These are phyloP conservation scores for Russula earlei DNA, from an alignment of 768 basidiomycete genomes.

Conservation along the genomic window DNA sequence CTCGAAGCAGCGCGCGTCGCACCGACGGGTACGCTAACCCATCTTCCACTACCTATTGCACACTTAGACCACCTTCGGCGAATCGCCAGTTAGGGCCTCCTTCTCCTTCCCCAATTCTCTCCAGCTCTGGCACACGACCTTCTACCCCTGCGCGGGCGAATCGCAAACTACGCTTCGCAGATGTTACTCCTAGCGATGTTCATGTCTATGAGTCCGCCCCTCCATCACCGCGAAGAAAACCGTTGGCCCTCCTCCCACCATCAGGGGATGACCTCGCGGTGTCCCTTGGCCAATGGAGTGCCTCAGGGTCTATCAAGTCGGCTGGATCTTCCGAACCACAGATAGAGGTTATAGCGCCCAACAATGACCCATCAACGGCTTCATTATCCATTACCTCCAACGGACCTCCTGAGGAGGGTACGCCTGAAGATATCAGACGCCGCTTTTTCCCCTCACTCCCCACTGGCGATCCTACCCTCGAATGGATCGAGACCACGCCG, in stretches of 20 bases:
- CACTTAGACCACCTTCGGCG: not conserved
- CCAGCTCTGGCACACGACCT: slow-evolving; percentile 46
- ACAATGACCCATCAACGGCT: not conserved
- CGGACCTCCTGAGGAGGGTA: slow-evolving; percentile 50
- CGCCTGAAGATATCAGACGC: slow-evolving; percentile 73
- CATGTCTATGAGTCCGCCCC: slow-evolving; percentile 79
- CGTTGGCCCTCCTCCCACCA: slow-evolving; percentile 50
- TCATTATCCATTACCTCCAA: not conserved
- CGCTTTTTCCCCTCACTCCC: slow-evolving; percentile 74
- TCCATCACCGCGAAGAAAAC: slow-evolving; percentile 55
- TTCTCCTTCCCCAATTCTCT: slow-evolving; percentile 35
- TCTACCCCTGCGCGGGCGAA: slow-evolving; percentile 36
- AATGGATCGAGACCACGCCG: slow-evolving; percentile 55
- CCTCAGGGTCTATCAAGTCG: not conserved
- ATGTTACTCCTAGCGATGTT: slow-evolving; percentile 63
- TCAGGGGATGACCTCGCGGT: slow-evolving; percentile 29
- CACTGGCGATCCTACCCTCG: slow-evolving; percentile 60
- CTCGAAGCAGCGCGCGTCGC: not conserved
- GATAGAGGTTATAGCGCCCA: not conserved
- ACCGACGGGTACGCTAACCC: not conserved
- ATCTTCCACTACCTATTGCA: not conserved
- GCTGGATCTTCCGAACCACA: not conserved
- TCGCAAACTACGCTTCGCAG: slow-evolving; percentile 64
- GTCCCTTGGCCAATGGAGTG: slow-evolving; percentile 34
- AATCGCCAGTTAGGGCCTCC: not conserved